These are phyloP conservation scores for Kwoniella shivajii DNA, from an alignment of 1,284 basidiomycete species.

Conservation along the genomic window DNA sequence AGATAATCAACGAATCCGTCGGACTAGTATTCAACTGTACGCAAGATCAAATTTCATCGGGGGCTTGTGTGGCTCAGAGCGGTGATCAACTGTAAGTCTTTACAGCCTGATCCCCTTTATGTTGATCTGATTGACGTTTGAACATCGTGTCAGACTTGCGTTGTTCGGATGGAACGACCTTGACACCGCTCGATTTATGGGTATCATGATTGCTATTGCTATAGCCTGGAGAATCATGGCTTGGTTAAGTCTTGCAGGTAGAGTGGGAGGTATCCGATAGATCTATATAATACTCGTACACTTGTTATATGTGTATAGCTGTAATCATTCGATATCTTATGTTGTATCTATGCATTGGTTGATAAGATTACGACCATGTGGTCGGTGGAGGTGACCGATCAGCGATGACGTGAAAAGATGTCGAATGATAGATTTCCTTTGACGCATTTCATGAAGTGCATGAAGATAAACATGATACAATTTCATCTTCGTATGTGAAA, in stretches of 20 bases:
- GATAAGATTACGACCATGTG: background rate
- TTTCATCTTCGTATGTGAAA: background rate
- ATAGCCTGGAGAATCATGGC: constrained; percentile 46
- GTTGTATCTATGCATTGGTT: background rate
- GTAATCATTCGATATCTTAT: no score
- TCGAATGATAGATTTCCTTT: no score
- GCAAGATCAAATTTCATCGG: constrained; percentile 39
- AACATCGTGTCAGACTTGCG: constrained; percentile 34
- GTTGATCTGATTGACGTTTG: background rate
- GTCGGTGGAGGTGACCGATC: background rate
- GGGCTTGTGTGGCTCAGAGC: constrained; percentile 53
- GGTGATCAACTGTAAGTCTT: constrained; percentile 53
- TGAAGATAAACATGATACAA: background rate
- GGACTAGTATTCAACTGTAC: constrained; percentile 54
- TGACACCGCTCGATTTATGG: constrained; percentile 48
- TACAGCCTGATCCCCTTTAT: no score
- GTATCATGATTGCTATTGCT: constrained; percentile 49
- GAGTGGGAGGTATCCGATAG: constrained; percentile 37
- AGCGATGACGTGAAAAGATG: no score
- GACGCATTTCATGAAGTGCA: no score
- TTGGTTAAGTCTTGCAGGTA: constrained; percentile 28
- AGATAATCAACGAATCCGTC: constrained; percentile 56
- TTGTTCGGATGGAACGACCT: constrained; percentile 50
- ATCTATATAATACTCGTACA: no score
- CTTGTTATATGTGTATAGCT: no score